Conservation (phyloP, 1,284 basidiomycete genomes). For the Takashimella koratensis region DNA sequence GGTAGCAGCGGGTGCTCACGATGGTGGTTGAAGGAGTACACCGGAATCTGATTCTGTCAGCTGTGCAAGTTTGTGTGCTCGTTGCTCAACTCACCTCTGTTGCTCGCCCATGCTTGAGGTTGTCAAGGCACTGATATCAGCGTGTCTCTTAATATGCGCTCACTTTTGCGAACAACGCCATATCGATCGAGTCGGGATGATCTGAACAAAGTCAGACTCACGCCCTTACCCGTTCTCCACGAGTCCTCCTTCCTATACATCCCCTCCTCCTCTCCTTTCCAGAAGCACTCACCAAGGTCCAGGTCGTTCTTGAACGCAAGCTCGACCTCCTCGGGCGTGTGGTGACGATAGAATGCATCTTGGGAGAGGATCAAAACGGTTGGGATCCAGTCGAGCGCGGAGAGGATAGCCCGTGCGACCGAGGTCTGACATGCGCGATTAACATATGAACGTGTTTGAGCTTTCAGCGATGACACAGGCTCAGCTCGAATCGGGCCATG, state of each 20-base stretch:
- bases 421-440: too few relatives aligned
- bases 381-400: slow-evolving; percentile 74
- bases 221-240: too few relatives aligned
- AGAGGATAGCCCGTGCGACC: slow-evolving; percentile 83
- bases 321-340: slow-evolving; percentile 70
- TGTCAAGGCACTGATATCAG: slow-evolving; percentile 66
- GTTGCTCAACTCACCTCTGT: slow-evolving; percentile 48
- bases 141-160: neutral
- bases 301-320: slow-evolving; percentile 79
- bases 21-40: slow-evolving; percentile 91
- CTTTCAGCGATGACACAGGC: too few relatives aligned
- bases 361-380: slow-evolving; percentile 77
- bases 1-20: slow-evolving; percentile 42
- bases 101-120: slow-evolving; percentile 71
- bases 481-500: too few relatives aligned
- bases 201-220: slow-evolving; percentile 51
- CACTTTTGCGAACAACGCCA: slow-evolving; percentile 76
- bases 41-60: slow-evolving; percentile 74
- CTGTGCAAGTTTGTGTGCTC: too few relatives aligned
- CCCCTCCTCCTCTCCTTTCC: too few relatives aligned
- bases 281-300: slow-evolving; percentile 62
- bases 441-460: neutral
- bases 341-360: slow-evolving; percentile 90
- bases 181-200: slow-evolving; percentile 89
- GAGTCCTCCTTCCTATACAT: too few relatives aligned